Conservation (phyloP, 257 asterid species). For the Salvia rosmarinus region DNA sequence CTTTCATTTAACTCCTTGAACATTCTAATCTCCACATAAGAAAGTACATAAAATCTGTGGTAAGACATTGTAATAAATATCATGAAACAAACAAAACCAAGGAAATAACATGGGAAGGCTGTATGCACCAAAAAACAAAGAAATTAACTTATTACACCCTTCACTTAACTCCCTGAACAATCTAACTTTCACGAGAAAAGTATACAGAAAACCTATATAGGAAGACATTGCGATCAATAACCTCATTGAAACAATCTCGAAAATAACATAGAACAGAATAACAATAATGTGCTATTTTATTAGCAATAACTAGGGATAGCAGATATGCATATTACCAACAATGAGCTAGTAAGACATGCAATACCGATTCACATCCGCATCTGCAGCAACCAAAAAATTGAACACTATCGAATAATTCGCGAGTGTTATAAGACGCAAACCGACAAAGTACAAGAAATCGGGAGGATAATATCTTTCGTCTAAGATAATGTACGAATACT, state of each 20-base stretch:
- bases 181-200: slow-evolving; percentile 6
- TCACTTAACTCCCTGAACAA: slow-evolving; percentile 15
- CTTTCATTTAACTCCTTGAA: slow-evolving; percentile 19
- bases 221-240: slow-evolving; percentile 13
- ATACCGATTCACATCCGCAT: slow-evolving; percentile 15
- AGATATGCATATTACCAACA: neutral
- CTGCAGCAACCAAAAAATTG: slow-evolving; percentile 16
- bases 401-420: neutral
- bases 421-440: neutral
- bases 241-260: neutral
- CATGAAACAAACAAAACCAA: neutral
- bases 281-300: slow-evolving; percentile 1
- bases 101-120: neutral
- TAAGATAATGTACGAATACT: slow-evolving; percentile 16
- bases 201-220: slow-evolving; percentile 4
- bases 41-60: slow-evolving; percentile 11
- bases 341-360: neutral
- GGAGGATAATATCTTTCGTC: neutral
- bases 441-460: neutral
- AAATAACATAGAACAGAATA: neutral
- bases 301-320: neutral
- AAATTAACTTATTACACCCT: slow-evolving; percentile 6
- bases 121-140: neutral
- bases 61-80: neutral
- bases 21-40: neutral